Evolutionary conservation across 495 filamentous ascomycete genomes (phyloP).

Genomic region (Copromyces sp.): DNA sequence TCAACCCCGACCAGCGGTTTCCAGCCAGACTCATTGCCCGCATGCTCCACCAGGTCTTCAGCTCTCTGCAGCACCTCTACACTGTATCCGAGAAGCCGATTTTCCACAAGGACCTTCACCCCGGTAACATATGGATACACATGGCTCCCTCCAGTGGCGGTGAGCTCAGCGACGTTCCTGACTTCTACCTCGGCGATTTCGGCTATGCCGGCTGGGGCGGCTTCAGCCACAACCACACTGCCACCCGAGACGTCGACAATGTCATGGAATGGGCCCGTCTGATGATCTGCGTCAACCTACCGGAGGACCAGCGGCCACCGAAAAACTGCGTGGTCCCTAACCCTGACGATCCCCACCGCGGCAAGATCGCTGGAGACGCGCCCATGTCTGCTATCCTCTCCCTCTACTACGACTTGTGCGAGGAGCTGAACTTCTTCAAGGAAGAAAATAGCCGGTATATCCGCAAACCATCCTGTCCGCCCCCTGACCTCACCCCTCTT

Average conservation of each 20-base stretch:
- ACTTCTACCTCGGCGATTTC: slow-evolving; percentile 5
- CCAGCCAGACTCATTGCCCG: neutral
- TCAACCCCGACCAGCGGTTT: neutral
- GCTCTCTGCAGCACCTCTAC: slow-evolving; percentile 1
- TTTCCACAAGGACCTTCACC: neutral
- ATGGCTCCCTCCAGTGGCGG: neutral
- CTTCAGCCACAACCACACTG: neutral
- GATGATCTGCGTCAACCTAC: neutral
- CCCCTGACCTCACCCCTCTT: neutral
- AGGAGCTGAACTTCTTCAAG: neutral
- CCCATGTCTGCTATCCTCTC: neutral
- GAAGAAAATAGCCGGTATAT: neutral
- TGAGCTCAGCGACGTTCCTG: neutral
- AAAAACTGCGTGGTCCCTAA: neutral
- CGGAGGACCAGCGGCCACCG: neutral
- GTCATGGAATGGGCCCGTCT: neutral
- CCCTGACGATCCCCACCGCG: neutral
- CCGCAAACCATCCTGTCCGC: neutral
- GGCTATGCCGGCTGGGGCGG: neutral
- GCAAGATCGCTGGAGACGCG: neutral
- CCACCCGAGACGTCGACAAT: neutral
- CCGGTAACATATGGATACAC: neutral
- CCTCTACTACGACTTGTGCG: neutral
- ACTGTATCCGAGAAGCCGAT: neutral
- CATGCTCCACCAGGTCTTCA: slow-evolving; percentile 1